Evolutionary conservation across 768 basidiomycete genomes (phyloP), one percentile per base, ranked within the genome.

Genomic region (Agaricus subrufescens): DNA sequence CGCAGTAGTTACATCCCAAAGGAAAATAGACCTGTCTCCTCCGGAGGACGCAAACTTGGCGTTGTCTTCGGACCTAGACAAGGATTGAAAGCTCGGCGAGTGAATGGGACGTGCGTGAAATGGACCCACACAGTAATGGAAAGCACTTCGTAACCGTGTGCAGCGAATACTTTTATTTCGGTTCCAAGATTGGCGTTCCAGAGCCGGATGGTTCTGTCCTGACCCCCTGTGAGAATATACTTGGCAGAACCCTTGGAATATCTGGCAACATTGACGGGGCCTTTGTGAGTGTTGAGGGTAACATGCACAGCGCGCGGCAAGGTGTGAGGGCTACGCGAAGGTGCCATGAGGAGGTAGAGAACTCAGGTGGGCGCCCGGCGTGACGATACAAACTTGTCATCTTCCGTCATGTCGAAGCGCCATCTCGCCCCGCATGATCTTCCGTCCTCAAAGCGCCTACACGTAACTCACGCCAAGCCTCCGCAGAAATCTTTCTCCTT

Each of bases 111-210:
- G 30, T 43, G 44, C 30, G 54, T 60, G 42, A 37, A 19, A 46
- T 31, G 57, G 43, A 75, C 91, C 65, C 65, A 95, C 94, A 97
- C 88, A 47, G 89, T 80, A 48, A 99, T 75, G 2, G 91, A 91
- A 42, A 98, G 80, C 3, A 99, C 91, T 67, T 98, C 97, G 68
- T 98, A 96, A 29, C 94, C 96, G 69, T 98, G 96, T 8, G 91
- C 92, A 55, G 84, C 74, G 68, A 97, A 99, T 0, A 77, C 69
- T 72, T 97, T 97, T 72, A 99, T 91, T 73, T 96, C 86, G n/a
- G 85, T 79, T 25, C 95, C 97, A 31, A 83, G 71, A 52, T 74
- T 75, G 3, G 94, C 89, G 70, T 98, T 99, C 90, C 94, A 98
- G 39, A 98, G 82, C 47, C 89, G 81, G 51, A 98, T 80, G 1